Evolutionary conservation across 345 rosid species (phyloP), one percentile per base, ranked within the genome.

Genomic region (Aethionema arabicum): DNA sequence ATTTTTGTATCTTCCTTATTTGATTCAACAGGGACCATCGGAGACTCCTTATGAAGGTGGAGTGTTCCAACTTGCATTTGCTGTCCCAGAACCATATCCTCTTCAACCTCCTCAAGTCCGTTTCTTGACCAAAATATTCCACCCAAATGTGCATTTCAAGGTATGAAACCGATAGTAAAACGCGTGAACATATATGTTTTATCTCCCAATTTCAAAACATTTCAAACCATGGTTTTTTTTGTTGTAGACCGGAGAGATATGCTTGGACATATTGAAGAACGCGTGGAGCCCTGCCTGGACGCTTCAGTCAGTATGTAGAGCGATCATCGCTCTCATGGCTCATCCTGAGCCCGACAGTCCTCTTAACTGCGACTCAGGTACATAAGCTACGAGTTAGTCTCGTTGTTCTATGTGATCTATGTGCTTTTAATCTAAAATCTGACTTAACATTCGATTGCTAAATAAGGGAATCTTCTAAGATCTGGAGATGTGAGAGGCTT

Each of bases 281-380:
- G 97, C 99, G 27, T 95, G 97, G 99, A 93, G 96, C 66, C 97
- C 99, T 1, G 97, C 99, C n/a, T 93, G 99, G 97, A 93, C 97
- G 3, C 90, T 90, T 61, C 96, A 93, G 75, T 93, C 96, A 38
- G 99, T 95, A 56, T 95, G 98, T 75, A 86, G 93, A 76, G 99
- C 97, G 13, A 87, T 93, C 74, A 90, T 93, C 43, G 96, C 97
- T 62, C 73, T 93, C 80, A 90, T 93, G 97, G 99, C 97, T 46
- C 97, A 93, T 65, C 99, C 97, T 13, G 97, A 93, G 67, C 86
- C 97, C 0, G 96, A 90, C 40, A 93, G 99, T 72, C 97, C 99
- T 32, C 80, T 95, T 44, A 95, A 95, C 68, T 93, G 99, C 39
- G 97, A 93, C 82, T 93, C 99, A 44, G 97, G 99, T 86, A 77